Base-by-base conservation (phyloP, 176 grass and related monocot genomes). In the Cymbopogon citratus region DNA sequence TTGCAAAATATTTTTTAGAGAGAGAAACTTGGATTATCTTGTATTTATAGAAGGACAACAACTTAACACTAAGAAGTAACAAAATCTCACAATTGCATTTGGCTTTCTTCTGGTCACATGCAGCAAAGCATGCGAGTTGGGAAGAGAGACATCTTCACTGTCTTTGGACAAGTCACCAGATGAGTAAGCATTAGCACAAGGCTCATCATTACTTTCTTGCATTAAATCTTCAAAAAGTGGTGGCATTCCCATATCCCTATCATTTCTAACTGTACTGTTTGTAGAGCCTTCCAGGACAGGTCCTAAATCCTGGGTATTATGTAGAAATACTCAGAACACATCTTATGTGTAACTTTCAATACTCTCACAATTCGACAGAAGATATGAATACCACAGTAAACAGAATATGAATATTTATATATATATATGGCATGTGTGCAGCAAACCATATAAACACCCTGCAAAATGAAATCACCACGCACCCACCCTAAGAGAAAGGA, bases 81-180 rank as follows among this genome's bases (percentile, higher is more conserved):
- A 90, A 78, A 62, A 46, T 78, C 81, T 78, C 52, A 86, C 90
- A 77, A 28, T 82, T 81, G 60, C 64, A 83, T 74, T 90, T 33
- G 74, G 61, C 80, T 91, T 97, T 80, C 91, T 97, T 90, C 92
- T 94, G 26, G 92, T 97, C 79, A 97, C 92, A 82, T 92, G 79
- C 61, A 92, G 52, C 43, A 97, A 87, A 84, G 90, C 82, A 81
- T 89, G 80, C 83, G 87, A 89, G 69, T 94, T 88, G 71, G 88
- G 88, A 71, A 97, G 85, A 92, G 78, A 73, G 86, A 81, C 59
- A 70, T 89, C 83, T 62, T 75, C 73, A 26, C 1, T n/a, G 46
- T 90, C 83, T 75, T 85, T 77, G 46, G 80, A 86, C 29, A 73
- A 7, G 62, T 86, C 76, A 88, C 64, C 77, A 65, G 69, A 63